Evolutionary conservation across 305 asterid species (phyloP).

Genomic region (Fraxinus greggii): DNA sequence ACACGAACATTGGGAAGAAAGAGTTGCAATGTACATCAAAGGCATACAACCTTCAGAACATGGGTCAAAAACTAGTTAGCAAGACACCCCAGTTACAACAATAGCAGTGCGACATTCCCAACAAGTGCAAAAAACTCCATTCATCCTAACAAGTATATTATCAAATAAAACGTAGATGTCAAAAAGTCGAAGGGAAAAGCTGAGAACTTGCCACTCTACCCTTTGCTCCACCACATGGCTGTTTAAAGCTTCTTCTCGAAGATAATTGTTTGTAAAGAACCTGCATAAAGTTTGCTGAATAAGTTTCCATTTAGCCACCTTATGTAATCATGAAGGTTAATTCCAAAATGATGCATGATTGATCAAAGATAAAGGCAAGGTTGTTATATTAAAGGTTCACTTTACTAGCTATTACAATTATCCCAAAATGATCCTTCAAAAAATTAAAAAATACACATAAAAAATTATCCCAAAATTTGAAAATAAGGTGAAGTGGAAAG

Average conservation of each 20-base stretch:
- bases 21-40: constrained; percentile 99
- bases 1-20: constrained; percentile 84
- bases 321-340: constrained; percentile 2
- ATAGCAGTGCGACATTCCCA: not conserved
- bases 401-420: not conserved
- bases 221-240: constrained; percentile 97
- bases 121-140: not conserved
- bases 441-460: no score
- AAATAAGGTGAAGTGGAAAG: not conserved
- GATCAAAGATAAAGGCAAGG: not conserved
- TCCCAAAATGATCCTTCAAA: not conserved
- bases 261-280: constrained; percentile 95
- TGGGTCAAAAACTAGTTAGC: constrained; percentile 31
- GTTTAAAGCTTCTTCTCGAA: constrained; percentile 86
- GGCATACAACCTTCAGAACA: constrained; percentile 82
- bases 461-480: no score
- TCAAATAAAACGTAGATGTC: constrained; percentile 4
- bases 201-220: constrained; percentile 83
- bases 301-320: constrained; percentile 6
- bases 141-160: not conserved
- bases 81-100: constrained; percentile 10
- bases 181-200: constrained; percentile 18
- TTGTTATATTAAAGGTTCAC: not conserved
- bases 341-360: not conserved
- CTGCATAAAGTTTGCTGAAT: constrained; percentile 38